Percentiles rank a stretch among this genome's conserved stretches.
phyloP scores from a whole-genome alignment of 768 basidiomycete genomes.

The Suillus luteus region DNA sequence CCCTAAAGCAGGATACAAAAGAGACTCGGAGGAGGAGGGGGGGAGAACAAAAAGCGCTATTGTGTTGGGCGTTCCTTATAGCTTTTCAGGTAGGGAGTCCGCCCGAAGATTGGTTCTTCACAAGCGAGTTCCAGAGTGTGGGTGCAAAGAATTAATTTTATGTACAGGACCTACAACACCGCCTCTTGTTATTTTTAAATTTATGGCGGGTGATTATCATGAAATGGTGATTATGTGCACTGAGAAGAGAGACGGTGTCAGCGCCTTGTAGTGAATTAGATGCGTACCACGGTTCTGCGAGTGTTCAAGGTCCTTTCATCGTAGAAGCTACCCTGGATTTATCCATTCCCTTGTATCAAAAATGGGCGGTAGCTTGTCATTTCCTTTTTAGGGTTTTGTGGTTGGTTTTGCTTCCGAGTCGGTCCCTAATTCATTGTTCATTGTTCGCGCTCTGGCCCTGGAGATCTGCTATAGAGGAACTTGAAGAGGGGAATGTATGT shows the following conservation, averaged over 20 bases:
- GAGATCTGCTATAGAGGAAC: background rate
- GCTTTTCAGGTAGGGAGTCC: slow-evolving; percentile 8
- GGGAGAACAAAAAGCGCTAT: slow-evolving; percentile 26
- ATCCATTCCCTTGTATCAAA: slow-evolving; percentile 21
- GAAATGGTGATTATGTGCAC: background rate
- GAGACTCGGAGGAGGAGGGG: slow-evolving; percentile 13
- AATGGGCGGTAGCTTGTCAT: slow-evolving; percentile 13
- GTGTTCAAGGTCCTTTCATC: slow-evolving; percentile 15
- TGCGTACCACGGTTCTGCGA: background rate
- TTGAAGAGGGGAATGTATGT: background rate
- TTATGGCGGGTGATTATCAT: background rate
- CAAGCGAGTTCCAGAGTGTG: slow-evolving; percentile 13
- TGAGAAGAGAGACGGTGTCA: background rate
- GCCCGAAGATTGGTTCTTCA: slow-evolving; percentile 4
- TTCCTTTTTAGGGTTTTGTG: slow-evolving; percentile 16
- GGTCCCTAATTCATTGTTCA: background rate
- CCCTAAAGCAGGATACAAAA: slow-evolving; percentile 27
- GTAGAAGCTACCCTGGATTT: slow-evolving; percentile 12
- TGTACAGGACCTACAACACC: slow-evolving; percentile 18
- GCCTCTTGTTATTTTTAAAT: background rate
- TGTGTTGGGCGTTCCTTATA: slow-evolving; percentile 31
- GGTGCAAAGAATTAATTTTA: background rate
- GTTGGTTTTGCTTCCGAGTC: slow-evolving; percentile 9
- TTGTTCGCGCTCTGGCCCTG: background rate
- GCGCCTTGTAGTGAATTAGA: background rate